phyloP scores from a whole-genome alignment of 2,329 filamentous ascomycete genomes.

The Calonectria naviculata region DNA sequence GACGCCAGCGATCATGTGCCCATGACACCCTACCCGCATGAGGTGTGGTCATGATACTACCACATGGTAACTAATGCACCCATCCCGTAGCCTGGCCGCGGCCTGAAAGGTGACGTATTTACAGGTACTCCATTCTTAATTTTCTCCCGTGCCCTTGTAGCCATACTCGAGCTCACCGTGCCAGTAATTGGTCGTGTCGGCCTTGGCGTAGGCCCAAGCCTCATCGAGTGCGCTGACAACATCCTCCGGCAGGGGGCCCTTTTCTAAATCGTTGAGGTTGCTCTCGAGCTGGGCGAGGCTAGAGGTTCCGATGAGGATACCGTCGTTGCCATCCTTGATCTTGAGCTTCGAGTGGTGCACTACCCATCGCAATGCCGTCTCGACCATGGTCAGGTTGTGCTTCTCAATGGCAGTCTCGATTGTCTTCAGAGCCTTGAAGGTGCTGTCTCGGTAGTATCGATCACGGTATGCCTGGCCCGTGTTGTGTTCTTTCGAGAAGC shows the following conservation, averaged over 20 bases:
- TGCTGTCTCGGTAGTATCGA: constrained; percentile 78
- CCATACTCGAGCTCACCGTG: constrained; percentile 72
- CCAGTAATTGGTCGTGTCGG: constrained; percentile 64
- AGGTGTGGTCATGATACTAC: constrained; percentile 21
- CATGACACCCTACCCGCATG: constrained; percentile 24
- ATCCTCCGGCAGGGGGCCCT: constrained; percentile 80
- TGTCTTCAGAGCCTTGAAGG: constrained; percentile 71
- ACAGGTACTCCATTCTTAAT: constrained; percentile 40
- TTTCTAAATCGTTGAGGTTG: constrained; percentile 69
- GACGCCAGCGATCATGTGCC: constrained; percentile 37
- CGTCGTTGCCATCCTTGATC: constrained; percentile 65
- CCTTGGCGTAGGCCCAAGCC: constrained; percentile 80
- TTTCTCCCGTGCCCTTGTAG: constrained; percentile 65
- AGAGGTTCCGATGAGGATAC: constrained; percentile 70
- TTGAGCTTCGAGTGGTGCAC: constrained; percentile 75
- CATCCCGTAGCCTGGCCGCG: neutral
- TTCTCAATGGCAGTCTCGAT: constrained; percentile 76
- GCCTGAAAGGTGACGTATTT: neutral
- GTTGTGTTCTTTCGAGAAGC: constrained; percentile 72
- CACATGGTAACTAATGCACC: constrained; percentile 9
- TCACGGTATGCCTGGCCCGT: constrained; percentile 69
- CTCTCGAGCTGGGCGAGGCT: constrained; percentile 66
- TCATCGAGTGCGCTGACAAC: constrained; percentile 80
- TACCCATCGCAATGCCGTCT: constrained; percentile 79
- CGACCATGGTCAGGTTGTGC: constrained; percentile 75